phyloP scores from a whole-genome alignment of 768 basidiomycete species.

The Hirschioporus abietinus region DNA sequence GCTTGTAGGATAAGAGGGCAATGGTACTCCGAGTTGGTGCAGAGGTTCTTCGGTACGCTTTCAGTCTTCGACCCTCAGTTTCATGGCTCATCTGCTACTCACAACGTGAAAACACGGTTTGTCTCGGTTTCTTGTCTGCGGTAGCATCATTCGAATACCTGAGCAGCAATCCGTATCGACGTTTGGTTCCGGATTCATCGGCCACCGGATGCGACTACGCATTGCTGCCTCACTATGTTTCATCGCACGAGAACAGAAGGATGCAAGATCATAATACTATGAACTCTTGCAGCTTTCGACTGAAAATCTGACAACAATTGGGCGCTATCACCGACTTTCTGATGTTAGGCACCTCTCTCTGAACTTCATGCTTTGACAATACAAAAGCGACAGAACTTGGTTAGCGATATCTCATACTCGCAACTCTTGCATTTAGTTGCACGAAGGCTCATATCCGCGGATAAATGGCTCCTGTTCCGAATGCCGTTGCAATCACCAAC shows the following conservation, averaged over 20 bases:
- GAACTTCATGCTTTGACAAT: no score
- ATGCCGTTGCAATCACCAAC: background rate
- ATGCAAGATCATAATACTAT: background rate
- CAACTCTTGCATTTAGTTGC: background rate
- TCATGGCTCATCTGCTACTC: no score
- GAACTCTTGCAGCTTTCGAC: background rate
- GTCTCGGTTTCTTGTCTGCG: background rate
- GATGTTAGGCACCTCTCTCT: no score
- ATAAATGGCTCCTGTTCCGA: background rate
- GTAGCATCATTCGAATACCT: background rate
- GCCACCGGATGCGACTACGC: background rate
- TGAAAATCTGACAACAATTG: no score
- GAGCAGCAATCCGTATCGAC: background rate
- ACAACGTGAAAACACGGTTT: no score
- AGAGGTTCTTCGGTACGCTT: no score
- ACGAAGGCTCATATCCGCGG: background rate
- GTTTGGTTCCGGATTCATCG: background rate
- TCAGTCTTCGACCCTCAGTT: no score
- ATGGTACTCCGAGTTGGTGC: no score
- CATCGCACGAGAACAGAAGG: background rate
- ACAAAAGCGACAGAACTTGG: no score
- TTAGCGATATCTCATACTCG: background rate
- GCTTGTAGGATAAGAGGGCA: no score
- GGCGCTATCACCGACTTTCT: no score
- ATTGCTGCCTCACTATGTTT: background rate